These are phyloP conservation scores for Hypoxylon sp. DNA, from an alignment of 2,329 filamentous ascomycete species.

Conservation along the genomic window DNA sequence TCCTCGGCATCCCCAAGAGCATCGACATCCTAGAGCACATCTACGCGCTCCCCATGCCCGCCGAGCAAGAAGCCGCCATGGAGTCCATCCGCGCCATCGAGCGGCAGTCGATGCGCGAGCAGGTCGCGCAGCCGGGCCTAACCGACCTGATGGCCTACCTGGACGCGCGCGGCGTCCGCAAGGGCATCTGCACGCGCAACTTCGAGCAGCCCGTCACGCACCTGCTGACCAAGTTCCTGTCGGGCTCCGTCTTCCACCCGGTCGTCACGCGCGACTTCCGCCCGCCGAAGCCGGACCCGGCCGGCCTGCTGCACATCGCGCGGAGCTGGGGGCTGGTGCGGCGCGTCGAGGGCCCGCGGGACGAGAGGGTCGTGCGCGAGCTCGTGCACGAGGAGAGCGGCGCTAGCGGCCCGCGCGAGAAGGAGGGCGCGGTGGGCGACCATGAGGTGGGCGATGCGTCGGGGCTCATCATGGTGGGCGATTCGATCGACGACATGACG, in stretches of 20 bases:
- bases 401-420: slow-evolving; percentile 37
- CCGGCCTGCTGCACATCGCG: slow-evolving; percentile 89
- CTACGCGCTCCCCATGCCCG: slow-evolving; percentile 73
- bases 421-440: slow-evolving; percentile 40
- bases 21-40: slow-evolving; percentile 92
- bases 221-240: slow-evolving; percentile 80
- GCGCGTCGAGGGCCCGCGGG: slow-evolving; percentile 14
- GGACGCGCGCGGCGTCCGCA: slow-evolving; percentile 73
- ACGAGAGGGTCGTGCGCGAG: slow-evolving; percentile 39
- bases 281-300: slow-evolving; percentile 88
- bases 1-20: slow-evolving; percentile 77
- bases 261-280: slow-evolving; percentile 87
- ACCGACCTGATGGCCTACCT: slow-evolving; percentile 84
- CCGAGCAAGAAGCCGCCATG: slow-evolving; percentile 73
- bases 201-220: slow-evolving; percentile 84
- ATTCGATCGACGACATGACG: slow-evolving; percentile 92
- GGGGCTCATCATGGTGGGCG: slow-evolving; percentile 75
- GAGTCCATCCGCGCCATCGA: slow-evolving; percentile 84
- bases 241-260: slow-evolving; percentile 75
- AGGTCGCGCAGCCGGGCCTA: slow-evolving; percentile 86
- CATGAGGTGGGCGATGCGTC: slow-evolving; percentile 62
- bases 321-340: slow-evolving; percentile 74
- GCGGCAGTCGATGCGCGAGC: slow-evolving; percentile 80
- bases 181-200: slow-evolving; percentile 94
- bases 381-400: slow-evolving; percentile 34